Evolutionary conservation across 1,139 yeast species (phyloP), one percentile per base, ranked within the genome.

Genomic region (Candida glucosophila): DNA sequence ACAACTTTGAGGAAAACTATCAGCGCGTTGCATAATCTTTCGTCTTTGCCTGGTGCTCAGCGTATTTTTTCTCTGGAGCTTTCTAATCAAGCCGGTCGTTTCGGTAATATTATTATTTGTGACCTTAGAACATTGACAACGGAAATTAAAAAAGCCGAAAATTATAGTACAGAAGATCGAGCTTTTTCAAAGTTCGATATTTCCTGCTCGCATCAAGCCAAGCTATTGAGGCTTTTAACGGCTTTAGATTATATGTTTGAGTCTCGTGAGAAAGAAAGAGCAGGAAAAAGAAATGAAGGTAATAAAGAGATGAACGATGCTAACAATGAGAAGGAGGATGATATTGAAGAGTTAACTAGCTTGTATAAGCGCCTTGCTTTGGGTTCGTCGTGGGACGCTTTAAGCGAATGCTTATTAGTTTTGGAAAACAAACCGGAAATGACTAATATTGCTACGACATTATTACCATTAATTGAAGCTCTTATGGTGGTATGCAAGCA

Each of bases 401-500:
- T 90, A 25, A 81, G 95, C 53, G 80, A 75, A 22, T 77, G 92
- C 37, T 58, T 90, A 37, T 55, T 76, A 23, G 61, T 71, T 5
- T 58, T 85, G 41, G 77, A 73, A 38, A 69, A 64, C 10, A 60
- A 59, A 21, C n/a, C n/a, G n/a, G 50, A 52, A 17, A 51, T 69
- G 28, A 58, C 73, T 8, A 78, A 78, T 34, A 72, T 85, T 25
- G 90, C 95, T 1, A 81, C 94, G 1, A 80, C 86, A 1, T 55
- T 88, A 20, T 59, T 90, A 16, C 97, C 97, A 0, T 53, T 85
- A 34, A 86, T 90, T 38, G 98, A 90, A 49, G 77, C 96, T 0
- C 59, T 90, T 34, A 85, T 90, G 95, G 95, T 88, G 29, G 92
- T 90, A 20, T 86, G 95, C 55, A 88, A 86, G 45, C 93, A 85